Evolutionary conservation across 202 grass and related monocot species (phyloP).

Genomic region (Dendrocalamus latiflorus): DNA sequence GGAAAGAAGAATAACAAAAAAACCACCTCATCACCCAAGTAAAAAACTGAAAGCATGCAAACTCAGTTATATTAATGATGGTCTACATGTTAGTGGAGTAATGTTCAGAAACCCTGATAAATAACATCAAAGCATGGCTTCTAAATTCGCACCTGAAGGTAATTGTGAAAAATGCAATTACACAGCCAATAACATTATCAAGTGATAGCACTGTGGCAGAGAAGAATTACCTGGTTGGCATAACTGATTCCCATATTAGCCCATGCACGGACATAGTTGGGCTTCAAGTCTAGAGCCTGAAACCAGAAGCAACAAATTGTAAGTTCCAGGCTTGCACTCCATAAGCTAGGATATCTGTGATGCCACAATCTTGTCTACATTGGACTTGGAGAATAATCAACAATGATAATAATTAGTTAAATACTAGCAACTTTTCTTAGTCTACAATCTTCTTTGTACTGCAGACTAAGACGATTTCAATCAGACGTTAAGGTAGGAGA

Average conservation of each 20-base stretch:
- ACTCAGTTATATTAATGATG: background rate
- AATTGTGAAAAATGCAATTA: slow-evolving; percentile 14
- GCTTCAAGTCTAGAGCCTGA: too few relatives aligned
- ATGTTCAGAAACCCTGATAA: background rate
- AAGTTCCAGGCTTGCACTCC: slow-evolving; percentile 13
- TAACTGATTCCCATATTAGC: slow-evolving; percentile 99
- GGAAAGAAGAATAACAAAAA: background rate
- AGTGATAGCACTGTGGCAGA: slow-evolving; percentile 12
- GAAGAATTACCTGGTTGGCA: slow-evolving; percentile 87
- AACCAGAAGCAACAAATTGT: slow-evolving; percentile 28
- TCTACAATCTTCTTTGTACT: background rate
- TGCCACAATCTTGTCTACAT: background rate
- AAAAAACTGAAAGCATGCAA: background rate
- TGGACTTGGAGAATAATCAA: slow-evolving; percentile 14
- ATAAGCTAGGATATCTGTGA: background rate
- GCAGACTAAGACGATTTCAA: background rate
- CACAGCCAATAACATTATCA: background rate
- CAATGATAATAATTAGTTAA: background rate
- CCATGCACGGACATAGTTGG: too few relatives aligned
- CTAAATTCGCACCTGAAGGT: background rate
- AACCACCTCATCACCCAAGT: background rate
- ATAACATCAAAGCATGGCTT: background rate
- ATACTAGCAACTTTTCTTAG: background rate
- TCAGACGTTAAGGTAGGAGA: background rate
- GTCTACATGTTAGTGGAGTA: background rate